These are phyloP conservation scores for Pilobolus umbonatus DNA, from an alignment of 192 early-diverging fungal genomes.

Conservation along the genomic window DNA sequence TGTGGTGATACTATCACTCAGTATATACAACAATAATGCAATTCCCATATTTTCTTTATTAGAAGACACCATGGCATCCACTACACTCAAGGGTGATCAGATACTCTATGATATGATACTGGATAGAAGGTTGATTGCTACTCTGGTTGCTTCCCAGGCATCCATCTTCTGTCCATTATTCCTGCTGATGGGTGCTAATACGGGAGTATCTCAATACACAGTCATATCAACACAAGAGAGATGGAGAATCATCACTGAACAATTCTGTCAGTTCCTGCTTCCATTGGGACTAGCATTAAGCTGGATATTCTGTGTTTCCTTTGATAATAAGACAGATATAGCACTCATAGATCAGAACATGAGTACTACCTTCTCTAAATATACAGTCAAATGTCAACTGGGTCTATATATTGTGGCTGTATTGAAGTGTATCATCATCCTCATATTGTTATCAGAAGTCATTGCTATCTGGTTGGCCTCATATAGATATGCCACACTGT, in stretches of 20 bases:
- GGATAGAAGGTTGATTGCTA: conserved; percentile 24
- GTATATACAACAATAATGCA: conserved; percentile 1
- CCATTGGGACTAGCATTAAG: conserved; percentile 18
- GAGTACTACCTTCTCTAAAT: background rate
- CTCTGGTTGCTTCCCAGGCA: conserved; percentile 23
- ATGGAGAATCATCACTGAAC: conserved; percentile 13
- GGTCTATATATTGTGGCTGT: background rate
- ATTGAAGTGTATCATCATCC: background rate
- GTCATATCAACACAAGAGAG: background rate
- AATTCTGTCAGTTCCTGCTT: conserved; percentile 21
- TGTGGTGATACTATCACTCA: conserved; percentile 5
- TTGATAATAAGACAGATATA: conserved; percentile 14
- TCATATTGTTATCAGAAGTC: background rate
- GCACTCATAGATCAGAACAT: background rate
- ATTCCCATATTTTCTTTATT: conserved; percentile 10
- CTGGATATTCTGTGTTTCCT: conserved; percentile 23
- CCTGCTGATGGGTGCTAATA: conserved; percentile 1
- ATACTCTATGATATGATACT: conserved; percentile 14
- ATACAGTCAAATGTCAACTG: background rate
- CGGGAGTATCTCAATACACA: background rate
- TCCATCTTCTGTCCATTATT: conserved; percentile 27
- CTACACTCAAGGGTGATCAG: background rate
- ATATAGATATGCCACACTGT: background rate
- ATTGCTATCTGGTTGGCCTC: background rate
- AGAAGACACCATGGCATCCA: background rate